These are phyloP conservation scores for Diaporthe sp. DNA, from an alignment of 2,329 filamentous ascomycete species.

Conservation along the genomic window DNA sequence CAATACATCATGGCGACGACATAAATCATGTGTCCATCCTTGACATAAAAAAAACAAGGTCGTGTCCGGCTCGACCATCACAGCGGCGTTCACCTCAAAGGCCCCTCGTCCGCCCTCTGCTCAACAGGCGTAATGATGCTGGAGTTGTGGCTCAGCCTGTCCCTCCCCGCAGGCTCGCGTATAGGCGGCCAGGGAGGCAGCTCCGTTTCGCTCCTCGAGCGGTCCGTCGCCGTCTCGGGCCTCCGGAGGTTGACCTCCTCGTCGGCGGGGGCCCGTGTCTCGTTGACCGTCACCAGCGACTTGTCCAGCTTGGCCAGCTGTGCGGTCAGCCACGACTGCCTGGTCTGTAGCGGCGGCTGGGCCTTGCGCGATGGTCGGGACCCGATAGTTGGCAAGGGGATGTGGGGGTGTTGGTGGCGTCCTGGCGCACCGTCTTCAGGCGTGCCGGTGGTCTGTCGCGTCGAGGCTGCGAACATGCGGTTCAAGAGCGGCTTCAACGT, in stretches of 20 bases:
- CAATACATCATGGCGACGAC: neutral
- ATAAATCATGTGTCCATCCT: neutral
- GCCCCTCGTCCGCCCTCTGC: slow-evolving; percentile 27
- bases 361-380: slow-evolving; percentile 25
- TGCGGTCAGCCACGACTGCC: slow-evolving; percentile 33
- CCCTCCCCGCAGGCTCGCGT: neutral
- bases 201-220: neutral
- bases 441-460: neutral
- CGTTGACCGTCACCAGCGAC: slow-evolving; percentile 29
- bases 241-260: neutral
- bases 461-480: slow-evolving; percentile 40
- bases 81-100: neutral
- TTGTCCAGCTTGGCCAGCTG: slow-evolving; percentile 31
- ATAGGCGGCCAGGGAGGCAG: neutral
- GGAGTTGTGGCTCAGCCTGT: slow-evolving; percentile 19
- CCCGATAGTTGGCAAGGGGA: slow-evolving; percentile 30
- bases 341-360: slow-evolving; percentile 6
- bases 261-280: slow-evolving; percentile 13
- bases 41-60: neutral
- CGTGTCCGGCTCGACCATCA: neutral
- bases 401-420: neutral
- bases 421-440: neutral
- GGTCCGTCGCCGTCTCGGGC: slow-evolving; percentile 1
- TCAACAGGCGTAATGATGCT: slow-evolving; percentile 29
- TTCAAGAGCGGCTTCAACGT: slow-evolving; percentile 40